Evolutionary conservation across 2,329 filamentous ascomycete genomes (phyloP), one percentile per base, ranked within the genome.

Genomic region (Colletotrichum horii): DNA sequence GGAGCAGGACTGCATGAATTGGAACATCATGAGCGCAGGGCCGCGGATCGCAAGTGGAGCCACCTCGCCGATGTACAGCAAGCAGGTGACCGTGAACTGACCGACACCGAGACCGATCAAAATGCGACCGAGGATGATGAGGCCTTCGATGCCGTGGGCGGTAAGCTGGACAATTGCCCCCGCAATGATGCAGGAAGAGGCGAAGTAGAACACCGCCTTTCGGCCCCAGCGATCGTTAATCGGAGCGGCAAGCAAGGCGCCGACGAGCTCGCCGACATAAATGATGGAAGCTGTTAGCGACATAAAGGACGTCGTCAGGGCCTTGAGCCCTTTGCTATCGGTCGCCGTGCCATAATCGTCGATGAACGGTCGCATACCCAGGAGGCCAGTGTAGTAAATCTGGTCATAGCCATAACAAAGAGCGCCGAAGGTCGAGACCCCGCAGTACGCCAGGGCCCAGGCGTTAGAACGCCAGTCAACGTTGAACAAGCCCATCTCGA

Each of bases 181-280:
- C 11, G 65, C 36, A 5, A 67, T 67, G 69, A 85, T 83, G 67
- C 81, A 83, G 8, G 80, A 26, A 4, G 83, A 82, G 3, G 82
- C 84, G 15, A 78, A 78, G 72, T 81, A 81, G 74, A 85, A 84
- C 9, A 83, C 82, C 3, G 78, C 76, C 66, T 83, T 83, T 22
- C 84, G 81, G 26, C 84, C 84, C 72, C 80, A 82, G 36, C 74
- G 66, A 62, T 85, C 84, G 75, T 85, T 86, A 75, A 85, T 81
- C 8, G 83, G 83, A 3, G 83, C 83, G 14, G 84, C 79, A 7
- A 78, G 43, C 6, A 85, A 75, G 8, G 84, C 81, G 43, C 84
- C 84, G 34, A 84, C 65, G 1, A 84, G 78, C 65, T 86, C 84
- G n/a, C 84, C 84, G 16, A 86, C 82, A 73, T 85, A 83, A 78